These are phyloP conservation scores for Citrus trifoliata DNA, from an alignment of 345 rosid species.

Conservation along the genomic window DNA sequence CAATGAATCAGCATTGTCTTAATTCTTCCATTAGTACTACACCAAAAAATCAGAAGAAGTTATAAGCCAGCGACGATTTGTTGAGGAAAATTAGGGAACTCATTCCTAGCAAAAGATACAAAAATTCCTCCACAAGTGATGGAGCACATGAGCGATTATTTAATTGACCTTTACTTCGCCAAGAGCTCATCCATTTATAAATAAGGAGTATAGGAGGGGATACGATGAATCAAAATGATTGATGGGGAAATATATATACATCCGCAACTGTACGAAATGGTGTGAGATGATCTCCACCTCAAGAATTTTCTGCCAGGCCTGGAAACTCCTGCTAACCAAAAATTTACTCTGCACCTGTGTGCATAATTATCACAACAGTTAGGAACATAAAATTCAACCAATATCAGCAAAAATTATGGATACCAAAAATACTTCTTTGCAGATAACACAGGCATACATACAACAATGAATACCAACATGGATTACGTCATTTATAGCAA, in stretches of 20 bases:
- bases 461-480: background rate
- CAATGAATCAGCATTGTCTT: background rate
- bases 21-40: background rate
- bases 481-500: background rate
- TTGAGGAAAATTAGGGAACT: background rate
- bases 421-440: background rate
- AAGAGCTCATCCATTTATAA: constrained; percentile 7
- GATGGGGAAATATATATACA: constrained; percentile 25
- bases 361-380: constrained; percentile 3
- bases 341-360: constrained; percentile 28
- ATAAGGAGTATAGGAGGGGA: background rate
- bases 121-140: constrained; percentile 23
- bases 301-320: background rate
- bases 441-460: background rate
- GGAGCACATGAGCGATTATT: constrained; percentile 21
- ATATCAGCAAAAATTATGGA: background rate
- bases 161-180: constrained; percentile 8
- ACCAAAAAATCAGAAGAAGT: background rate
- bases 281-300: background rate
- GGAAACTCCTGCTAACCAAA: background rate
- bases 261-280: constrained; percentile 20
- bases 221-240: background rate
- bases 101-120: constrained; percentile 15
- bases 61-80: background rate
- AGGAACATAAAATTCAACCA: constrained; percentile 1